Base-by-base conservation (phyloP, 1,284 basidiomycete species). In the Inonotus obliquus region DNA sequence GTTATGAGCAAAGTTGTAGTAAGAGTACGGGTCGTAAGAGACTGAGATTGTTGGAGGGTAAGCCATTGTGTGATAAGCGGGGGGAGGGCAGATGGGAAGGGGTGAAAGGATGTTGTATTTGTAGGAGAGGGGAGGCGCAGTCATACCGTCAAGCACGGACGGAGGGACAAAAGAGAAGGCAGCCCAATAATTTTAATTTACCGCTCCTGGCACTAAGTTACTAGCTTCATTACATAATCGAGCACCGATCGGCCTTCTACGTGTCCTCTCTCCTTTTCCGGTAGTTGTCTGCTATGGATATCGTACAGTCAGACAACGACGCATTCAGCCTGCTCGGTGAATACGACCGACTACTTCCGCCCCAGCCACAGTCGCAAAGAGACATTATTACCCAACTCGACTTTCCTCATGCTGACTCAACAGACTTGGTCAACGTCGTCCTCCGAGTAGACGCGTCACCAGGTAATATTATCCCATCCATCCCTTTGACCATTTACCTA, bases 311-410 rank as follows among this genome's bases (percentile, higher is more conserved):
- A 45, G 55, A 57, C 55, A 35, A 57, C 41, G 55, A 72, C 48
- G 69, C 87, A 51, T 78, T 90, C 57, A 79, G 84, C 37, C 87
- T 88, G 73, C 77, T 87, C 67, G 17, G 41, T 19, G 81, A 81
- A 73, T 70, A 76, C 27, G 73, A 76, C 59, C 60, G 67, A 21
- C 45, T 11, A 10, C 23, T 58, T 11, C 14, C 47, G 6, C 56
- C 56, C 14, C 29, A 39, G 29, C 56, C 10, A 27, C 47, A 41
- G 9, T 23, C 25, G 10, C 41, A 32, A 5, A 23, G 3, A 25
- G 32, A 57, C 29, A 25, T 32, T 62, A 66, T 32, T 68, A 71
- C 60, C 63, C 59, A 65, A 65, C 10, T 66, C 59, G 58, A 61
- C 64, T 62, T 67, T 66, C 69, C 54, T 44, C 29, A 38, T n/a